Evolutionary conservation across 129 eudicot species (phyloP).

Genomic region (Pseudognaphalium luteoalbum): DNA sequence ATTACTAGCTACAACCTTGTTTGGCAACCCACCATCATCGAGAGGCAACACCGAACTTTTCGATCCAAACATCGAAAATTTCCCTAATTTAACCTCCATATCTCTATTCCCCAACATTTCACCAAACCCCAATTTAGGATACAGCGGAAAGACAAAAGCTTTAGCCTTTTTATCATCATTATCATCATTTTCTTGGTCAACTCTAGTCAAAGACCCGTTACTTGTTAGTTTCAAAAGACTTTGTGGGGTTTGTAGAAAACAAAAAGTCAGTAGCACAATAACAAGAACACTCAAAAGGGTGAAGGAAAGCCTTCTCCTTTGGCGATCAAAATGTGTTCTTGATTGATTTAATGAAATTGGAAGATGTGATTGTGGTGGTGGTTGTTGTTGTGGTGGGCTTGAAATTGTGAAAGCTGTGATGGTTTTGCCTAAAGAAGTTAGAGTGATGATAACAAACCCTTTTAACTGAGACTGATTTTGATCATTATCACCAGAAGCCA

Average conservation of each 20-base stretch:
- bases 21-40: slow-evolving; percentile 39
- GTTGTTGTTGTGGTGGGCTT: slow-evolving; percentile 25
- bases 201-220: slow-evolving; percentile 4
- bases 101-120: slow-evolving; percentile 33
- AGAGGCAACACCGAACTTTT: slow-evolving; percentile 34
- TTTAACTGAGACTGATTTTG: slow-evolving; percentile 40
- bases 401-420: slow-evolving; percentile 57
- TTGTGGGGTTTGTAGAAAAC: slow-evolving; percentile 33
- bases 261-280: slow-evolving; percentile 37
- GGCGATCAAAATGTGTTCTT: slow-evolving; percentile 29
- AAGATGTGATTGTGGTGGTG: slow-evolving; percentile 13
- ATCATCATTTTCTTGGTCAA: slow-evolving; percentile 29
- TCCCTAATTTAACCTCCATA: slow-evolving; percentile 69
- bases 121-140: slow-evolving; percentile 42
- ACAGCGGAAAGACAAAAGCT: slow-evolving; percentile 60
- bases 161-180: slow-evolving; percentile 38
- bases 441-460: slow-evolving; percentile 58
- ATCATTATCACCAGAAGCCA: slow-evolving; percentile 43
- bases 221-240: slow-evolving; percentile 26
- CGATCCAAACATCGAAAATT: slow-evolving; percentile 36
- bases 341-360: slow-evolving; percentile 32
- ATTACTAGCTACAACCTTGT: slow-evolving; percentile 33
- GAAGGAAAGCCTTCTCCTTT: slow-evolving; percentile 27
- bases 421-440: slow-evolving; percentile 75
- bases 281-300: slow-evolving; percentile 43